Evolutionary conservation across 306 rosid species (phyloP), one percentile per base, ranked within the genome.

Genomic region (Begonia masoniana): DNA sequence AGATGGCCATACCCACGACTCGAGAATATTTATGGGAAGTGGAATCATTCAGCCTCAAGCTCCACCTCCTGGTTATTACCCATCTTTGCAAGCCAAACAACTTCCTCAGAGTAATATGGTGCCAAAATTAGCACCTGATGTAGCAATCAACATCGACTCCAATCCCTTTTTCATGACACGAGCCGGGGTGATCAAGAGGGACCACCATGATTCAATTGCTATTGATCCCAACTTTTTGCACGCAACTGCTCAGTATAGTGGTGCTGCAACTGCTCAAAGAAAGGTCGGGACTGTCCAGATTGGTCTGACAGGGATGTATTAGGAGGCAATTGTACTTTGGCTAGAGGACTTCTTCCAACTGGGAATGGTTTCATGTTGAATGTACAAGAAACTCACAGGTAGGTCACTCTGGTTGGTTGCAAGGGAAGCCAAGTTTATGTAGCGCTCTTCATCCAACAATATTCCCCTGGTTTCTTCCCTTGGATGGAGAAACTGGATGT

Each of bases 161-260:
- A 80, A 82, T 72, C 89, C 87, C 0, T 82, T 89, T 72, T 89
- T 76, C 57, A 89, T 85, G 97, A 76, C 92, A 17, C 69, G 74
- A 70, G 82, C 72, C 1, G 84, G 94, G 56, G 78, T 77, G 73
- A 65, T 65, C 68, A 78, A 76, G 74, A 68, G 57, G 47, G 94
- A 80, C 65, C 74, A 61, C 43, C 70, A 72, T 39, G 87, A 80
- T 57, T 70, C 62, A 57, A 74, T 82, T 46, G 64, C 69, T 42
- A 71, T 73, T 1, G 89, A 80, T 16, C 54, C 81, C 15, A 78
- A 76, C 75, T 61, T 80, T 61, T 58, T 78, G 64, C 95, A 81
- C 59, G 55, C 88, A 6, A 88, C 73, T 68, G 78, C 70, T 41
- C 66, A 53, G 54, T 85, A 82, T 50, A 74, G 80, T 49, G 85